phyloP scores from a whole-genome alignment of 2,329 filamentous ascomycete genomes.

The Seiridium cupressi region DNA sequence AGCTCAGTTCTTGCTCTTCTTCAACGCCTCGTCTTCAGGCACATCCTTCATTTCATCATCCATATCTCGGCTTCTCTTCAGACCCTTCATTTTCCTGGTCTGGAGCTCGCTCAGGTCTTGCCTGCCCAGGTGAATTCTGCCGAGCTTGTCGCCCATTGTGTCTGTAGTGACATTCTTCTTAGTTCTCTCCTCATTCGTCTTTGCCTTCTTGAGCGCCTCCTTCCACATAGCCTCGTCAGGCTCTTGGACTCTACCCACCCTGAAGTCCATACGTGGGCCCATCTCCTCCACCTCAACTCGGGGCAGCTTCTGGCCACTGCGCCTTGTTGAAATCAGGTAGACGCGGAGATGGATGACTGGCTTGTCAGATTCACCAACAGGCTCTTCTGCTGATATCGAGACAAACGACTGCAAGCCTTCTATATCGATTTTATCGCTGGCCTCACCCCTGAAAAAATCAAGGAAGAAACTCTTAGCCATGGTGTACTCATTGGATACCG shows the following conservation, averaged over 20 bases:
- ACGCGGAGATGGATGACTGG: conserved; percentile 67
- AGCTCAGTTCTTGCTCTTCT: conserved; percentile 32
- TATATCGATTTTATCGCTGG: conserved; percentile 81
- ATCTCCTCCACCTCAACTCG: conserved; percentile 94
- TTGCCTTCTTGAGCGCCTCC: conserved; percentile 85
- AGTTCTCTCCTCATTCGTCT: conserved; percentile 69
- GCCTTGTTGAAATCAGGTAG: conserved; percentile 84
- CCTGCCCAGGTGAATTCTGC: conserved; percentile 85
- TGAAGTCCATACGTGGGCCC: conserved; percentile 79
- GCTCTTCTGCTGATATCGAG: conserved; percentile 73
- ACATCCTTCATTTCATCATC: conserved; percentile 51
- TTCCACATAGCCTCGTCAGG: conserved; percentile 79
- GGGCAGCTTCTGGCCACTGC: conserved; percentile 81
- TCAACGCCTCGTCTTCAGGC: conserved; percentile 40
- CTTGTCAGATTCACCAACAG: conserved; percentile 43
- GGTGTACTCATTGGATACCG: conserved; percentile 75
- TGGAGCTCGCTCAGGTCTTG: conserved; percentile 87
- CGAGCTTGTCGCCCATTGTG: conserved; percentile 92
- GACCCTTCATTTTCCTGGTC: conserved; percentile 98
- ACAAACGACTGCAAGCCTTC: conserved; percentile 92
- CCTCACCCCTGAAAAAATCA: conserved; percentile 87
- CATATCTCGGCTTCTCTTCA: conserved; percentile 77
- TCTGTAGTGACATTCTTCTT: conserved; percentile 98
- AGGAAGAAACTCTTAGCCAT: conserved; percentile 83
- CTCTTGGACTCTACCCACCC: conserved; percentile 73